Evolutionary conservation across 306 rosid species (phyloP), one percentile per base, ranked within the genome.

Genomic region (Pyrus pyrifolia): DNA sequence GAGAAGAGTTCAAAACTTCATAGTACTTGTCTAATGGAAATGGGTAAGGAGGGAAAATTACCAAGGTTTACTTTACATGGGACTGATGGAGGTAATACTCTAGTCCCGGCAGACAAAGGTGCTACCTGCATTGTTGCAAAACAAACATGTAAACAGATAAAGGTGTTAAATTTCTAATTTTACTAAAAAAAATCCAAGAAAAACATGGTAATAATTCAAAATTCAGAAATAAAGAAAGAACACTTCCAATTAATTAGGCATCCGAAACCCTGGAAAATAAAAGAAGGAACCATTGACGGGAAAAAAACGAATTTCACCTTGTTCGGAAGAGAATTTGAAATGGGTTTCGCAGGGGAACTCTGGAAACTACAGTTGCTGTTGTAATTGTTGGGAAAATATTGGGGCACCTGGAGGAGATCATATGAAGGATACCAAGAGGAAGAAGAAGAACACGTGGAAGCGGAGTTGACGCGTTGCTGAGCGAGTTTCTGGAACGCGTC

Each of bases 401-500:
- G 49, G 46, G 22, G 44, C 18, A 57, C 57, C 13, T 33, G 74
- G 29, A 31, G 72, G 67, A 46, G 64, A 68, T 53, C 12, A 22
- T 21, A 42, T 6, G 75, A 69, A 18, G 75, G 60, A 38, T 49
- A 49, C 21, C 85, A 59, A 13, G 87, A 62, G 13, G 84, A 45
- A 67, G 85, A 76, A 18, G 79, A 31, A 38, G 76, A 40, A 75
- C 79, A 25, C 10, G 79, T 8, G 40, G 75, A 52, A 75, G 81
- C 38, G 27, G 81, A 75, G 45, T 83, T 31, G 80, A 89, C 11
- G 79, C 77, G 80, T 62, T 73, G 96, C 63, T 86, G 96, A 80
- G 97, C 87, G 77, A 92, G 84, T 70, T 92, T 92, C 82, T 85
- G 87, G 15, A 88, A 79, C 78, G 98, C 97, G 57, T 95, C 91